These are phyloP conservation scores for Colletotrichum somersetense DNA, from an alignment of 2,329 filamentous ascomycete genomes.

Conservation along the genomic window DNA sequence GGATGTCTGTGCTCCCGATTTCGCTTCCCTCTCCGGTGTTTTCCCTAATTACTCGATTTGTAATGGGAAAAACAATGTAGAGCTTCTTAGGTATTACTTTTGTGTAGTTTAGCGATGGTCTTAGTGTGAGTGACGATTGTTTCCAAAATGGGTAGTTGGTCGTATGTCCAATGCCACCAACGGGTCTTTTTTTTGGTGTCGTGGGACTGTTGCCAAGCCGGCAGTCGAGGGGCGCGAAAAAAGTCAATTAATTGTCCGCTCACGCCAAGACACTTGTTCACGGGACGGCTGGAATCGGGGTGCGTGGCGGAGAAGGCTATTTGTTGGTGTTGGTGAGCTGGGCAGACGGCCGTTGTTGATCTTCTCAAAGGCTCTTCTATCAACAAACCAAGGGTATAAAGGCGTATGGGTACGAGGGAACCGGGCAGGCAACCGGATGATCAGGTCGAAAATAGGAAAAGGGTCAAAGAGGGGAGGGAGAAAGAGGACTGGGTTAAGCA, in stretches of 20 bases:
- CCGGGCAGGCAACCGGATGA: not conserved
- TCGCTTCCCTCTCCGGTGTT: not conserved
- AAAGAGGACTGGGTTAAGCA: not conserved
- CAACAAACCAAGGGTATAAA: not conserved
- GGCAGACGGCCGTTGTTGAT: constrained; percentile 2
- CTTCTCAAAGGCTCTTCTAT: not conserved
- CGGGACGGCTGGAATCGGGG: not conserved
- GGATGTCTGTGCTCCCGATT: not conserved
- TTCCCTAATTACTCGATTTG: not conserved
- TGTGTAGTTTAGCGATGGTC: not conserved
- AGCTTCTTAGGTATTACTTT: not conserved
- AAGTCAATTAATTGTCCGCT: not conserved
- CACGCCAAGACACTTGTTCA: constrained; percentile 5
- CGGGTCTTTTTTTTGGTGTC: not conserved
- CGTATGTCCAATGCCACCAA: constrained; percentile 21
- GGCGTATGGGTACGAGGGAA: not conserved
- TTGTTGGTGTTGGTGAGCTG: not conserved
- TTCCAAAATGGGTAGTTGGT: constrained; percentile 32
- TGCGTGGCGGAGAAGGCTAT: not conserved
- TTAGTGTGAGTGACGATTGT: not conserved
- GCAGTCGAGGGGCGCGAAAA: constrained; percentile 20
- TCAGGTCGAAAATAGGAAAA: constrained; percentile 6
- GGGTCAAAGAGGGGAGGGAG: not conserved
- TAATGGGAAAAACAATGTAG: not conserved
- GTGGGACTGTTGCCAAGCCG: constrained; percentile 37